Conservation (phyloP, 2,329 filamentous ascomycete genomes). For the Alternaria burnsii region DNA sequence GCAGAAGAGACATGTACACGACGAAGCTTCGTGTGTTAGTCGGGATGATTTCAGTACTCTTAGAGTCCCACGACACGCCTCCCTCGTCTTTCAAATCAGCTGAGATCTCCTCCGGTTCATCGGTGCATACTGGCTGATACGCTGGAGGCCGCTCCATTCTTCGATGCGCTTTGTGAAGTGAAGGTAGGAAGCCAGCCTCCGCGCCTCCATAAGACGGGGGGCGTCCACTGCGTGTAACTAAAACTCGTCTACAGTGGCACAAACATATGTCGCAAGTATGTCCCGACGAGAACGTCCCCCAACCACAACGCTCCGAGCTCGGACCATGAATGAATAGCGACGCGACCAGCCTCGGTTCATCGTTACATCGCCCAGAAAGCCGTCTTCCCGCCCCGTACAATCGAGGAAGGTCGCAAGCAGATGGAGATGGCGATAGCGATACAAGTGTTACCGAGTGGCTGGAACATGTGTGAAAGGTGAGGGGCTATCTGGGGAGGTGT, state of each 20-base stretch:
- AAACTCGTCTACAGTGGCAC: conserved; percentile 16
- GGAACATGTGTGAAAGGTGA: conserved; percentile 22
- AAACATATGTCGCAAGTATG: conserved; percentile 15
- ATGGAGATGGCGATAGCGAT: conserved; percentile 28
- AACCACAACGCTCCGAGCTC: conserved; percentile 29
- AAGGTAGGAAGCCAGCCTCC: conserved; percentile 7
- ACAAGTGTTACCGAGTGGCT: conserved; percentile 32
- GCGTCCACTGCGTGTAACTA: conserved; percentile 10
- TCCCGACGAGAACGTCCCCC: conserved; percentile 11
- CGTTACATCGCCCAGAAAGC: conserved; percentile 22
- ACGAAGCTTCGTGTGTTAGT: conserved; percentile 39
- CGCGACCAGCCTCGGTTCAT: conserved; percentile 18
- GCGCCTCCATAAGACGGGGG: conserved; percentile 6
- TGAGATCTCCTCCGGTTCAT: conserved; percentile 30
- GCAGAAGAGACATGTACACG: conserved; percentile 36
- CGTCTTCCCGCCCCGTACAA: conserved; percentile 18
- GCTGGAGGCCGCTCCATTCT: conserved; percentile 35
- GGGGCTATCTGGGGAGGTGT: conserved; percentile 28
- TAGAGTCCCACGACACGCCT: conserved; percentile 34
- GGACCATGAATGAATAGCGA: conserved; percentile 36
- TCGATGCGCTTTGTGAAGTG: conserved; percentile 6
- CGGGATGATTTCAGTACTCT: conserved; percentile 37
- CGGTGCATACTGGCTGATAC: conserved; percentile 38
- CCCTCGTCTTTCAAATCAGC: conserved; percentile 35
- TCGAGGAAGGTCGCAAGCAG: conserved; percentile 38